Base-by-base conservation (phyloP, 106 monocot species). In the Phalaenopsis equestris region DNA sequence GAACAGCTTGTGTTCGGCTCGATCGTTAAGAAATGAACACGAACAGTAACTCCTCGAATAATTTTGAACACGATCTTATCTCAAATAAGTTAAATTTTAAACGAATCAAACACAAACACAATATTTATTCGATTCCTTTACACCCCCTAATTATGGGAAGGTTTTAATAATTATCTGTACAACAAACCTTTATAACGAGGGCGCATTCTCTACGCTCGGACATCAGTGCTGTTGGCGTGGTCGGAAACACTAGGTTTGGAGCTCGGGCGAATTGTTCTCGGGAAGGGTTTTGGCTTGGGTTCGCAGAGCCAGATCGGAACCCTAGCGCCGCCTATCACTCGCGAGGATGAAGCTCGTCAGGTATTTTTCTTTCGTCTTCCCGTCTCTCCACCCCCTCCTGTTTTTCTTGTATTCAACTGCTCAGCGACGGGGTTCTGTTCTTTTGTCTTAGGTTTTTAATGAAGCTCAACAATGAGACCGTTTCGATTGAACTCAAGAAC, bases 401-500 rank as follows among this genome's bases (percentile, higher is more conserved):
- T 36, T 43, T 56, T 7, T 73, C 16, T 45, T 16, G 4, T 79
- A 43, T 56, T 65, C n/a, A 30, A 78, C 72, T 38, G 24, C 41
- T 48, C 48, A 61, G 5, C 41, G 17, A 57, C 78, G 38, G 4
- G 55, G 23, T 21, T 42, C 16, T 24, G 19, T 12, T 42, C 16
- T 43, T 36, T 77, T 78, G 5, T 61, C 46, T 73, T 58, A 89
- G 89, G 77, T 89, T 89, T 82, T 80, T 89, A 81, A 87, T 87
- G 89, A 90, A 90, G 81, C 78, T 90, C 38, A 90, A 90, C 87
- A 90, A 90, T 72, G 89, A 90, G 80, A 87, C 89, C n/a, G 89
- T 90, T 43, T 87, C 89, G 47, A 90, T 90, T 45, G 89, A 90
- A 81, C 80, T 90, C 64, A 90, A 90, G 87, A 90, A 90, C 72